Evolutionary conservation across 2,329 filamentous ascomycete genomes (phyloP).

Genomic region (Fusarium oligoseptatum): DNA sequence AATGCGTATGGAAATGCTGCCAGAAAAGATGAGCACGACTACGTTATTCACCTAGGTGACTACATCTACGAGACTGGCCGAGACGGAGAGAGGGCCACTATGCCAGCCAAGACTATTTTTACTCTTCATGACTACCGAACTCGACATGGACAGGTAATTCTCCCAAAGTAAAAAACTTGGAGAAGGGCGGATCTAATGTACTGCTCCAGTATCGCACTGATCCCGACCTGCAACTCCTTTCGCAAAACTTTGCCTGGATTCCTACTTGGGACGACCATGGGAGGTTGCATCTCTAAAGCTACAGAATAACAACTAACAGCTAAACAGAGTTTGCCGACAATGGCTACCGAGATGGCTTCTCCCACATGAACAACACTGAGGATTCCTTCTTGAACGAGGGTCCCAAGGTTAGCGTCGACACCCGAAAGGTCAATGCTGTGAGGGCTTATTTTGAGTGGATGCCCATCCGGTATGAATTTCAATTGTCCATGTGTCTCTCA

Average conservation of each 20-base stretch:
- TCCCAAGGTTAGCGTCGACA: constrained; percentile 70
- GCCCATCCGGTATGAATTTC: constrained; percentile 57
- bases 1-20: constrained; percentile 71
- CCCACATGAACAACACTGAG: constrained; percentile 67
- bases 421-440: constrained; percentile 80
- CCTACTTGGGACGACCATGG: constrained; percentile 55
- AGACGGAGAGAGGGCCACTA: constrained; percentile 46
- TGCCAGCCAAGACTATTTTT: constrained; percentile 20
- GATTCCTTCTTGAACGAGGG: constrained; percentile 27
- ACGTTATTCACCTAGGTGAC: constrained; percentile 70
- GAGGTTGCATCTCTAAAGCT: neutral
- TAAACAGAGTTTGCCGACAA: constrained; percentile 70
- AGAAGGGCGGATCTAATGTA: rapidly evolving
- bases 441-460: constrained; percentile 77
- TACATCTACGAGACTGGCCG: constrained; percentile 71
- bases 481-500: neutral
- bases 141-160: constrained; percentile 44
- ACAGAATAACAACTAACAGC: too few species aligned
- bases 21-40: constrained; percentile 71
- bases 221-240: constrained; percentile 56
- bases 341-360: constrained; percentile 72
- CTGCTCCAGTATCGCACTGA: constrained; percentile 58
- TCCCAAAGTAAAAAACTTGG: rapidly evolving
- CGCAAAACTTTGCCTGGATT: constrained; percentile 60
- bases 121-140: constrained; percentile 58